A percentile compares a stretch with the other conserved stretches of the same genome.
Conservation (phyloP, 805 yeast species). For the Nadsonia fulvescens region DNA sequence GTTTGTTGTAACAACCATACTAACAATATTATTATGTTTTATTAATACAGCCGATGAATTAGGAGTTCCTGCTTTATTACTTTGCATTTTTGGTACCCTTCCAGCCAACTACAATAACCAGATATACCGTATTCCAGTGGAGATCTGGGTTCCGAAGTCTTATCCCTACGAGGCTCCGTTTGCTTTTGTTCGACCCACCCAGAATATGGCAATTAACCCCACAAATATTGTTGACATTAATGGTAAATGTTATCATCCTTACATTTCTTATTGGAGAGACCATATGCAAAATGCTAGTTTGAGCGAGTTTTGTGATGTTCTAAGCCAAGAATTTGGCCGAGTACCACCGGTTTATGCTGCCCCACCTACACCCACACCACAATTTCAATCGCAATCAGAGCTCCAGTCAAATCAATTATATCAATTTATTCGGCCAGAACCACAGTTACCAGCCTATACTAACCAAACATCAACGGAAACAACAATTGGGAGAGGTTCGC, state of each 20-base stretch:
- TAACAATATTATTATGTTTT: too few species aligned
- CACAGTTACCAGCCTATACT: too few species aligned
- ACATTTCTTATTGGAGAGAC: constrained; percentile 38
- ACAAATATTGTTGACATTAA: constrained; percentile 50
- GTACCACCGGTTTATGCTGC: constrained; percentile 29
- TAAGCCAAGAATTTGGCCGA: constrained; percentile 21
- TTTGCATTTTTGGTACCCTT: constrained; percentile 46
- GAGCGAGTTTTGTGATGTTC: constrained; percentile 17
- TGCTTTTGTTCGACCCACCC: constrained; percentile 43
- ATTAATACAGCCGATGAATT: constrained; percentile 22
- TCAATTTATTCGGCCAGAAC: too few species aligned
- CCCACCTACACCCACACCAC: constrained; percentile 11
- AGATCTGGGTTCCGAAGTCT: constrained; percentile 57
- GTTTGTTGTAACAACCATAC: too few species aligned
- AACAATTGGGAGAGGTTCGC: too few species aligned
- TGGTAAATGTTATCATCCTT: constrained; percentile 59
- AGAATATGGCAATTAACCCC: constrained; percentile 30
- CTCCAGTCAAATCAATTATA: neutral
- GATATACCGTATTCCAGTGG: constrained; percentile 34
- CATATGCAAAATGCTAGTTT: constrained; percentile 16
- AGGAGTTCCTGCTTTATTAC: constrained; percentile 42
- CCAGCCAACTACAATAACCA: constrained; percentile 18
- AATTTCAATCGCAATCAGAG: constrained; percentile 2
- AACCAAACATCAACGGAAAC: too few species aligned
- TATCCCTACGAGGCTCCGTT: constrained; percentile 58